Conservation (phyloP, 306 rosid species). For the Corylus americana region DNA sequence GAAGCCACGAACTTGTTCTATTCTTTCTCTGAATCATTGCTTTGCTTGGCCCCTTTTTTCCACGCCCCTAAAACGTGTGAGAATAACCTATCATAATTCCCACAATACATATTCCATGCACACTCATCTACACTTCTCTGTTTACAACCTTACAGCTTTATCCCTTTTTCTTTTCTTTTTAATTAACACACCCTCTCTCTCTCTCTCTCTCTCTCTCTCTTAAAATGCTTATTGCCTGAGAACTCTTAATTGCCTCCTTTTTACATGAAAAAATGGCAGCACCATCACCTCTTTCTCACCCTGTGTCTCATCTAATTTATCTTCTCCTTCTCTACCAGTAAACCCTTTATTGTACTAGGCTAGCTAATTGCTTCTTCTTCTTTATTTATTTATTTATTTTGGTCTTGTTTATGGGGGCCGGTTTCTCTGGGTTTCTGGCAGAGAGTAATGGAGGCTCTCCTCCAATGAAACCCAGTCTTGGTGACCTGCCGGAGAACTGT, state of each 20-base stretch:
- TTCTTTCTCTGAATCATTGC: not conserved
- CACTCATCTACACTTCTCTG: conserved; percentile 7
- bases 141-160: not conserved
- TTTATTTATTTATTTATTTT: not conserved
- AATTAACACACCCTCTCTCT: no score
- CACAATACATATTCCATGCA: conserved; percentile 27
- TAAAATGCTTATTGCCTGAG: not conserved
- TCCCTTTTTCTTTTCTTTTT: not conserved
- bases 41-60: not conserved
- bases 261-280: conserved; percentile 30
- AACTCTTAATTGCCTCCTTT: conserved; percentile 1
- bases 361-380: not conserved
- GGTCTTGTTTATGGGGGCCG: conserved; percentile 55
- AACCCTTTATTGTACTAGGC: not conserved
- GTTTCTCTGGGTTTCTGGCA: conserved; percentile 34
- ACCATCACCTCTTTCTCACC: conserved; percentile 27
- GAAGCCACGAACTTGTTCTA: conserved; percentile 2
- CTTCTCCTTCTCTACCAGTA: conserved; percentile 44
- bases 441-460: conserved; percentile 3
- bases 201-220: not conserved
- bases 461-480: conserved; percentile 37
- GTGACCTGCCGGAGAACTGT: conserved; percentile 74
- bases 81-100: not conserved
- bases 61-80: not conserved
- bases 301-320: conserved; percentile 22